phyloP scores from a whole-genome alignment of 306 rosid genomes.

The Psophocarpus tetragonolobus region DNA sequence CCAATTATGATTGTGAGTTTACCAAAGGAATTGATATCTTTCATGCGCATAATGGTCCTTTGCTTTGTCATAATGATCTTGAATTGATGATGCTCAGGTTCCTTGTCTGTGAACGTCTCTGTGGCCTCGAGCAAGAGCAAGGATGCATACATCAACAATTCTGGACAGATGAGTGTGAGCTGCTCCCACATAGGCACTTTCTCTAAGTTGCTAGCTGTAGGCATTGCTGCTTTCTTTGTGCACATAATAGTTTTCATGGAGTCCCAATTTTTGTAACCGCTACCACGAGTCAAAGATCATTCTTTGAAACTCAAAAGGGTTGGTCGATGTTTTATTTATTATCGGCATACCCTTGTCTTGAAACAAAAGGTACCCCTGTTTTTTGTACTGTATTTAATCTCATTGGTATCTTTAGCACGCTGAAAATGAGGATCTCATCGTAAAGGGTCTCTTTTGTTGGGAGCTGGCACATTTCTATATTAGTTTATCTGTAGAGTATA shows the following conservation, averaged over 20 bases:
- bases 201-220: slow-evolving; percentile 49
- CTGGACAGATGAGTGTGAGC: slow-evolving; percentile 65
- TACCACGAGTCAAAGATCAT: slow-evolving; percentile 36
- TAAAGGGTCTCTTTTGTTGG: slow-evolving; percentile 28
- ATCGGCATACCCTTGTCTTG: slow-evolving; percentile 35
- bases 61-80: slow-evolving; percentile 20
- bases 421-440: slow-evolving; percentile 29
- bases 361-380: slow-evolving; percentile 26
- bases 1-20: slow-evolving; percentile 83
- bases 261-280: slow-evolving; percentile 47
- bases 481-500: not conserved
- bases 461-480: slow-evolving; percentile 44
- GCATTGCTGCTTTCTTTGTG: slow-evolving; percentile 52
- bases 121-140: slow-evolving; percentile 70
- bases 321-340: slow-evolving; percentile 45
- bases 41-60: slow-evolving; percentile 5
- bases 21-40: slow-evolving; percentile 6
- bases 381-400: slow-evolving; percentile 31
- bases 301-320: slow-evolving; percentile 37
- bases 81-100: slow-evolving; percentile 59
- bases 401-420: slow-evolving; percentile 29
- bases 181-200: slow-evolving; percentile 49
- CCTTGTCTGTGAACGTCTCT: slow-evolving; percentile 82
- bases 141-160: slow-evolving; percentile 65
- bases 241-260: slow-evolving; percentile 43